Evolutionary conservation across 345 rosid genomes (phyloP), one percentile per base, ranked within the genome.

Genomic region (Sisymbrium altissimum): DNA sequence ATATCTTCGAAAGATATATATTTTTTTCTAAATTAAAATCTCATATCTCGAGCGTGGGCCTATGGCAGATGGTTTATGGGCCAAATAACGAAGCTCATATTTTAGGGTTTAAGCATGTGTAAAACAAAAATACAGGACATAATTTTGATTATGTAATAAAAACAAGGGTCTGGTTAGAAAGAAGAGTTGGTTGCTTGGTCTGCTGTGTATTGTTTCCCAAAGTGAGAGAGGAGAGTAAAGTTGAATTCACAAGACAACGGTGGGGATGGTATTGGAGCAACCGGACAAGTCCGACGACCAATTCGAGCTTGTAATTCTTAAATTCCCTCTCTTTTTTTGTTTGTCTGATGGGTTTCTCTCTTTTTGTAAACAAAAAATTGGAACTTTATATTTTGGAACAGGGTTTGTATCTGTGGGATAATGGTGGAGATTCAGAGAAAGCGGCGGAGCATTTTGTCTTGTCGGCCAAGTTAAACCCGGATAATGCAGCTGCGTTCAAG

Each of bases 401-500:
- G 99, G 99, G 96, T 3, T 33, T 88, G 53, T 71, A 73, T 45
- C 64, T 95, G 69, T 91, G 96, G 97, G 83, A 86, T 66, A 82
- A 44, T 52, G 83, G 77, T 1, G 74, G 72, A 36, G 87, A 78
- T 12, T 72, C 76, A 0, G 86, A 85, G 63, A 81, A 79, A 74
- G 97, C 98, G 1, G 97, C 92, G 0, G 92, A 92, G 85, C 86
- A 82, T 72, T 95, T 92, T 55, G 79, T 95, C 1, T 41, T 80
- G 15, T 82, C 94, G 12, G 98, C 87, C 41, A 95, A 90, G 72
- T 77, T 81, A 57, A 84, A 89, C 74, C 91, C 96, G 17, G 75
- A 84, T 4, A 87, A 87, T 75, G 94, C 81, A 1, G 81, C 72
- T 3, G 88, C 94, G 54, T 92, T 95, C 64, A 84, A 70, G 71